A percentile compares a stretch with the other conserved stretches of the same genome.
phyloP scores from a whole-genome alignment of 1,284 basidiomycete species.

The Ustilago bromivora region DNA sequence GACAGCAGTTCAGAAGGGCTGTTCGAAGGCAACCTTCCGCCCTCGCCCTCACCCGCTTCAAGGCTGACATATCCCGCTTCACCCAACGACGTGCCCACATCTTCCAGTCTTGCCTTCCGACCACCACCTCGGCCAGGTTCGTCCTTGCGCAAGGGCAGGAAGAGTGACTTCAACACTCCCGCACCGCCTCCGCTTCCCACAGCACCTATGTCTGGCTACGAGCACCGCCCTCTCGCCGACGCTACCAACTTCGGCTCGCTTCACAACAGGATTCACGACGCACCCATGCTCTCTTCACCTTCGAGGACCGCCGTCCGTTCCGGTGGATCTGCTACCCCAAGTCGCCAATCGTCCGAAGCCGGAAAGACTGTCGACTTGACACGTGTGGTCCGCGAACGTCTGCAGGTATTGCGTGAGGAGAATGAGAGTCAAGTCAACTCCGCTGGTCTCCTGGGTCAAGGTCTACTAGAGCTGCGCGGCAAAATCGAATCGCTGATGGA shows the following conservation, averaged over 20 bases:
- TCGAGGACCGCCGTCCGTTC: constrained; percentile 14
- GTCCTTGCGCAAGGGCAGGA: constrained; percentile 49
- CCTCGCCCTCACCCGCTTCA: constrained; percentile 47
- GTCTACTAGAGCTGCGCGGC: constrained; percentile 55
- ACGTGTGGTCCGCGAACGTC: constrained; percentile 39
- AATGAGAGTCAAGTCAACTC: constrained; percentile 60
- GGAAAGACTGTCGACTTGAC: constrained; percentile 41
- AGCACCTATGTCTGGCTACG: constrained; percentile 29
- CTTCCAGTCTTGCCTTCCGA: constrained; percentile 47
- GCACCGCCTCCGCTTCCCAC: constrained; percentile 45
- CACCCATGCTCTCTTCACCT: constrained; percentile 24
- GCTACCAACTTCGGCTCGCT: constrained; percentile 40
- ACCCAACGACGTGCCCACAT: constrained; percentile 42
- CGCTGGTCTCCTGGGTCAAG: constrained; percentile 63
- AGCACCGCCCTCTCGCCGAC: constrained; percentile 29
- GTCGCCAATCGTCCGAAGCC: constrained; percentile 25
- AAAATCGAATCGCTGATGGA: constrained; percentile 63
- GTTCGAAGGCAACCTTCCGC: constrained; percentile 46
- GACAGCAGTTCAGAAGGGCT: constrained; percentile 53
- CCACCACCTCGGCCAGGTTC: constrained; percentile 54
- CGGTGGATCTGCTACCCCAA: constrained; percentile 4
- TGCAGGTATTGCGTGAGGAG: constrained; percentile 49
- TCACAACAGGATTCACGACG: constrained; percentile 22
- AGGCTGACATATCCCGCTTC: constrained; percentile 36
- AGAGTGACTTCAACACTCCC: constrained; percentile 55